Base-by-base conservation (phyloP, 306 rosid species). In the Sicyos baderoa region DNA sequence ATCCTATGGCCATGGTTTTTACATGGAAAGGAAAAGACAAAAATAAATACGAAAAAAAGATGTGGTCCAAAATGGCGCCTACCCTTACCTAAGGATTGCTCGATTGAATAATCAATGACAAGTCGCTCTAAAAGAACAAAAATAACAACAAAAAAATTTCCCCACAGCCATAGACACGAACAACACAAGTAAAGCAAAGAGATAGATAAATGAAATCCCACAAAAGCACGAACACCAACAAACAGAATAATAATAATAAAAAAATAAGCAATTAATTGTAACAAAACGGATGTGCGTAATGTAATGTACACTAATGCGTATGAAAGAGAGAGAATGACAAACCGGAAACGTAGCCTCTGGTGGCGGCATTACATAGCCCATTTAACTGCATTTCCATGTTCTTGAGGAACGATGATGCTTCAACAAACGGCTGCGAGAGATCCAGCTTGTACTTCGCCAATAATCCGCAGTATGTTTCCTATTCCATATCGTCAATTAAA, bases 351-450 rank as follows among this genome's bases (percentile, higher is more conserved):
- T 66, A 49, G 83, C 67, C 72, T 65, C 70, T 60, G 54, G 78
- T 27, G 51, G 70, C 52, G 52, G 25, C 74, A 10, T 49, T 67
- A 72, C 82, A 51, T 68, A 90, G 79, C 59, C 82, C 52, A 84
- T 77, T 85, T 61, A 90, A 88, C 83, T 90, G 83, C 11, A 73
- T 74, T 81, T 88, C 86, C 83, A 90, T 88, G 67, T 79, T 65
- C 79, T 72, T 83, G 67, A 88, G 76, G 76, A 90, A 90, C 11
- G 77, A 62, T 16, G 83, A 80, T 51, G 97, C 97, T 72, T 90
- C 97, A 14, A 77, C 77, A 48, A 84, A 81, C 2, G 90, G 86
- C 83, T 68, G 84, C 1, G 76, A 55, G 22, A 90, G 86, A 75
- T 90, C 95, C 64, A 86, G 80, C 76, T 86, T 84, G 80, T 27